phyloP scores from a whole-genome alignment of 2,329 filamentous ascomycete species.

The Arachnomyces sp. region DNA sequence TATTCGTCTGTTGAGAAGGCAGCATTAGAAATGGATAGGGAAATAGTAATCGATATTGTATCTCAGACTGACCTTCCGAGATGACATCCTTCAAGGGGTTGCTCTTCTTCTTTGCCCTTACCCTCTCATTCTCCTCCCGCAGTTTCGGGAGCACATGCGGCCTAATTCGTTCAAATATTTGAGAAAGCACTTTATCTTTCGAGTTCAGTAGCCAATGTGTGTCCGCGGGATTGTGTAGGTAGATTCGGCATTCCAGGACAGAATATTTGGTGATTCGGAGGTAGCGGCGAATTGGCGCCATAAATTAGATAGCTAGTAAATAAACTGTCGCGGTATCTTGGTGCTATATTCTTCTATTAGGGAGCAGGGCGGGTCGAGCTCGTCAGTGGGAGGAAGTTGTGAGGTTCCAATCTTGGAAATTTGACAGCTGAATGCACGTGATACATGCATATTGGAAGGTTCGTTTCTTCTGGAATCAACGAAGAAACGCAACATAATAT shows the following conservation, averaged over 20 bases:
- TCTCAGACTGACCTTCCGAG: slow-evolving; percentile 55
- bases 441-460: no score
- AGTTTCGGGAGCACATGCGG: slow-evolving; percentile 86
- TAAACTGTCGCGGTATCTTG: no score
- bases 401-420: no score
- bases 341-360: no score
- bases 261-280: slow-evolving; percentile 87
- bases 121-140: slow-evolving; percentile 67
- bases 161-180: slow-evolving; percentile 75
- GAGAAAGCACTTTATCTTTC: slow-evolving; percentile 66
- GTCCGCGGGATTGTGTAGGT: slow-evolving; percentile 82
- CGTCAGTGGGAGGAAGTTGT: no score
- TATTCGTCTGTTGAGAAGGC: slow-evolving; percentile 65
- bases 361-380: no score
- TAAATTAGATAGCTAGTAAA: slow-evolving; percentile 28
- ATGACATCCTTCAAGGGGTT: slow-evolving; percentile 84
- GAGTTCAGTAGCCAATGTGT: slow-evolving; percentile 76
- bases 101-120: slow-evolving; percentile 62
- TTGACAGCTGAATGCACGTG: no score
- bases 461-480: no score
- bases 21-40: not conserved
- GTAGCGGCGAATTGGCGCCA: slow-evolving; percentile 86
- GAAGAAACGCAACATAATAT: no score
- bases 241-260: slow-evolving; percentile 93
- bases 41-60: not conserved